Percentiles rank a stretch among this genome's conserved stretches.
phyloP scores from a whole-genome alignment of 495 filamentous ascomycete genomes.

The Penicillium canariense region DNA sequence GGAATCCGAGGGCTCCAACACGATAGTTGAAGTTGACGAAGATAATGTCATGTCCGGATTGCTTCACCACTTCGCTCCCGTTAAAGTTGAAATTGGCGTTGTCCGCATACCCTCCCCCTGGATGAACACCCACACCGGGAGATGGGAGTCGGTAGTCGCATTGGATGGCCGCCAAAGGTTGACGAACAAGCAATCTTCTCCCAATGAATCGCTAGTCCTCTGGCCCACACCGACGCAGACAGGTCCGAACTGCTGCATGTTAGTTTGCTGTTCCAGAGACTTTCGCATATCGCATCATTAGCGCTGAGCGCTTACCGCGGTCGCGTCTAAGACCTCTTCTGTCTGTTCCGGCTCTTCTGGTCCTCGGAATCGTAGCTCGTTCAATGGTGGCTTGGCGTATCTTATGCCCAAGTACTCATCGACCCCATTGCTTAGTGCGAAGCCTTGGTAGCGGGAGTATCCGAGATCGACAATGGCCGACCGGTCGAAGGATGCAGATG shows the following conservation, averaged over 20 bases:
- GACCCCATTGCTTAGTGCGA: constrained; percentile 38
- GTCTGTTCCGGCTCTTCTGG: constrained; percentile 47
- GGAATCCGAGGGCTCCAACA: constrained; percentile 68
- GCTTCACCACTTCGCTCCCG: constrained; percentile 54
- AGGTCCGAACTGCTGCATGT: constrained; percentile 36
- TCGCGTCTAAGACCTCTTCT: constrained; percentile 36
- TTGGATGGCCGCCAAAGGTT: constrained; percentile 65
- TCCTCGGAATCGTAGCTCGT: constrained; percentile 52
- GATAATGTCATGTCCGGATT: constrained; percentile 52
- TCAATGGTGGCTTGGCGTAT: constrained; percentile 55
- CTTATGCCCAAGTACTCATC: constrained; percentile 60
- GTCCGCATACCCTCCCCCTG: constrained; percentile 64
- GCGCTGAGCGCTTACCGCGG: constrained; percentile 22
- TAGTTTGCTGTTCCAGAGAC: constrained; percentile 3
- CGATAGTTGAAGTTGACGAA: constrained; percentile 76
- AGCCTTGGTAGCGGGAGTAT: constrained; percentile 38
- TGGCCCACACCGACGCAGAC: constrained; percentile 31
- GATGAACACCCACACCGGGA: constrained; percentile 71
- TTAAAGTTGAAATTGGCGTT: constrained; percentile 65
- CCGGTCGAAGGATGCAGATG: not conserved
- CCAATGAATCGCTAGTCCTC: constrained; percentile 33
- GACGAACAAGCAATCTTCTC: constrained; percentile 69
- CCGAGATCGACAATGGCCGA: constrained; percentile 34
- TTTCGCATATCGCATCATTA: not conserved
- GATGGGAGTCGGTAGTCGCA: constrained; percentile 46